Evolutionary conservation across 257 asterid species (phyloP).

Genomic region (Osmanthus fragrans): DNA sequence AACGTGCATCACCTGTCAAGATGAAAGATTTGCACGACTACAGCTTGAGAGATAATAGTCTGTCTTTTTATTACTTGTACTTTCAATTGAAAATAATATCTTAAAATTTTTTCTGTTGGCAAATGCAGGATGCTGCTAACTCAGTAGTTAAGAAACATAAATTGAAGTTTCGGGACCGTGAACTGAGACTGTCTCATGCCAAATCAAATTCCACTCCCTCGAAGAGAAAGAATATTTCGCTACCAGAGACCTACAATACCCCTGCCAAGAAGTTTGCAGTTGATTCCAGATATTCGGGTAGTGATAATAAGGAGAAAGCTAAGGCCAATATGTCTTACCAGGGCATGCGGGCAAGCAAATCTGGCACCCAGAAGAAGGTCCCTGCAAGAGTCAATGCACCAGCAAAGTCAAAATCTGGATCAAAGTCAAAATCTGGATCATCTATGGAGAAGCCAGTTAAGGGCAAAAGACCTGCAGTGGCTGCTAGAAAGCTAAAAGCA

Average conservation of each 20-base stretch:
- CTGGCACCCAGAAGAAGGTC: constrained; percentile 66
- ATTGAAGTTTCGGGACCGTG: constrained; percentile 72
- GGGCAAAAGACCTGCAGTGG: constrained; percentile 79
- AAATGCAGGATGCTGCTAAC: constrained; percentile 73
- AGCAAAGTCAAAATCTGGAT: constrained; percentile 28
- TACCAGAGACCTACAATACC: constrained; percentile 28
- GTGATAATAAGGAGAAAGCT: constrained; percentile 25
- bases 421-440: constrained; percentile 32
- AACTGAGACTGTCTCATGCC: constrained; percentile 68
- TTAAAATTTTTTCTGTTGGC: constrained; percentile 9
- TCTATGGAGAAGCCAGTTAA: constrained; percentile 26
- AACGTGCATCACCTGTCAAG: neutral
- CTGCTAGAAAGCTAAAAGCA: constrained; percentile 71
- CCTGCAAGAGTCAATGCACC: constrained; percentile 22
- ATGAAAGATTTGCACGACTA: neutral
- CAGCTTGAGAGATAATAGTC: neutral
- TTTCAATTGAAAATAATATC: neutral
- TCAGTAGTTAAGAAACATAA: constrained; percentile 43
- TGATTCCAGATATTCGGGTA: constrained; percentile 37
- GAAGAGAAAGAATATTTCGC: constrained; percentile 46
- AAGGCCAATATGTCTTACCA: constrained; percentile 56
- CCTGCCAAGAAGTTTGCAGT: constrained; percentile 46
- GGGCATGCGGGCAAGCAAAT: constrained; percentile 80
- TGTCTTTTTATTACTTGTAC: neutral
- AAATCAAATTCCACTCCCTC: constrained; percentile 49